A percentile compares a stretch with the other conserved stretches of the same genome.
These are phyloP conservation scores for Podila minutissima DNA, from an alignment of 192 early-diverging fungal species.

Conservation along the genomic window DNA sequence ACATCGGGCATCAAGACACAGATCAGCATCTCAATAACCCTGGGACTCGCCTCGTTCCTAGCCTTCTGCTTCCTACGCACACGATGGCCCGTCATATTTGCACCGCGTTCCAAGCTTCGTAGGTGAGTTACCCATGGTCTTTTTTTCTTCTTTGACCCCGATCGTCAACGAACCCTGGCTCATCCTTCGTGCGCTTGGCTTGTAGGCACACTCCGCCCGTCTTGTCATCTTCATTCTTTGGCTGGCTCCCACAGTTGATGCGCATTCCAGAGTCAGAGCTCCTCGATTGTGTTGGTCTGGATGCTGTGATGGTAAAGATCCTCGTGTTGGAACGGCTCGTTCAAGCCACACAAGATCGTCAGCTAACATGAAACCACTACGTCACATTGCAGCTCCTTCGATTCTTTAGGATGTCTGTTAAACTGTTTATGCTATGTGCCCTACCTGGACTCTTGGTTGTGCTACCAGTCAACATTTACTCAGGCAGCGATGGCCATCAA, in stretches of 20 bases:
- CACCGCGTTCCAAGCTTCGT: constrained; percentile 46
- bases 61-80: constrained; percentile 51
- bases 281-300: constrained; percentile 63
- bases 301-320: constrained; percentile 62
- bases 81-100: constrained; percentile 52
- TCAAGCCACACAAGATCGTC: background rate
- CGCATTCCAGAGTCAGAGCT: constrained; percentile 54
- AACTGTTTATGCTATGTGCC: constrained; percentile 59
- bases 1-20: constrained; percentile 51
- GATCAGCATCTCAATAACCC: constrained; percentile 20
- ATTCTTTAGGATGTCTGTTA: constrained; percentile 60
- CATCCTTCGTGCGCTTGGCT: background rate
- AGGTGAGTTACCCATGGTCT: constrained; percentile 15
- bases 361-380: background rate
- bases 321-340: background rate
- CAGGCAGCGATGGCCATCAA: constrained; percentile 6
- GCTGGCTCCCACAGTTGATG: constrained; percentile 62
- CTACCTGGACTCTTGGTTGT: constrained; percentile 59
- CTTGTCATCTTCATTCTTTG: constrained; percentile 56
- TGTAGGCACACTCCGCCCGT: constrained; percentile 56
- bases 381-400: constrained; percentile 56
- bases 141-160: background rate
- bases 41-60: constrained; percentile 42
- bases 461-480: constrained; percentile 54
- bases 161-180: too few species aligned